These are phyloP conservation scores for Cymbopogon citratus DNA, from an alignment of 176 grass and related monocot genomes.

Conservation along the genomic window DNA sequence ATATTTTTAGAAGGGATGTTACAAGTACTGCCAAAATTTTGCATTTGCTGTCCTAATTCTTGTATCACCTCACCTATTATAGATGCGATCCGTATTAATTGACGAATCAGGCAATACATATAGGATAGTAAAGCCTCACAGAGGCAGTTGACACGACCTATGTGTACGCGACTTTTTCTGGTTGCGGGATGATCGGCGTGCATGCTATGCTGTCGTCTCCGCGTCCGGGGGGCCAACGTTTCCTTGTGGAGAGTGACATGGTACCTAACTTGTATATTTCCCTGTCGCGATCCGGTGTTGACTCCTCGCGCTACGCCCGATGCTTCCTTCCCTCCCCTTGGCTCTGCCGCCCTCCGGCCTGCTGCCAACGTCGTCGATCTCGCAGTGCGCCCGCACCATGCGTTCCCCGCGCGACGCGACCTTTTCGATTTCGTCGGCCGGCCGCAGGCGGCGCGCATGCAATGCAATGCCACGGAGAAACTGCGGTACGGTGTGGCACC, in stretches of 20 bases:
- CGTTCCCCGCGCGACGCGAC: background rate
- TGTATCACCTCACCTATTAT: too few relatives aligned
- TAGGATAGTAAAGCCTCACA: too few relatives aligned
- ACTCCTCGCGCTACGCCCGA: background rate
- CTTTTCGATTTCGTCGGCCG: conserved; percentile 5
- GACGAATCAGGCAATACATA: too few relatives aligned
- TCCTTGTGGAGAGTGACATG: conserved; percentile 24
- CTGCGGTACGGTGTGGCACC: background rate
- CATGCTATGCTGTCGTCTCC: background rate
- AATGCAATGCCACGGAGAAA: background rate
- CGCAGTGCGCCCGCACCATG: conserved; percentile 1
- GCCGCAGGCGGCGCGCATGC: background rate
- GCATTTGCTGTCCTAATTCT: too few relatives aligned
- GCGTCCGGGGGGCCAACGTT: conserved; percentile 25
- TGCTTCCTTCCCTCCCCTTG: background rate
- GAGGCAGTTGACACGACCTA: background rate
- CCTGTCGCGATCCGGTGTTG: conserved; percentile 19
- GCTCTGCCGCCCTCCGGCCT: background rate
- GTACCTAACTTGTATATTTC: conserved; percentile 22
- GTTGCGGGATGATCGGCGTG: background rate
- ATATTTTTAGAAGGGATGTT: too few relatives aligned
- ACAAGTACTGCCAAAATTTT: too few relatives aligned
- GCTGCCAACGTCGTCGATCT: background rate
- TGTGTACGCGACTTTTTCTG: too few relatives aligned
- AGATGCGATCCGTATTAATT: too few relatives aligned